Evolutionary conservation across 1,139 yeast genomes (phyloP).

Genomic region (Taphrina communis): DNA sequence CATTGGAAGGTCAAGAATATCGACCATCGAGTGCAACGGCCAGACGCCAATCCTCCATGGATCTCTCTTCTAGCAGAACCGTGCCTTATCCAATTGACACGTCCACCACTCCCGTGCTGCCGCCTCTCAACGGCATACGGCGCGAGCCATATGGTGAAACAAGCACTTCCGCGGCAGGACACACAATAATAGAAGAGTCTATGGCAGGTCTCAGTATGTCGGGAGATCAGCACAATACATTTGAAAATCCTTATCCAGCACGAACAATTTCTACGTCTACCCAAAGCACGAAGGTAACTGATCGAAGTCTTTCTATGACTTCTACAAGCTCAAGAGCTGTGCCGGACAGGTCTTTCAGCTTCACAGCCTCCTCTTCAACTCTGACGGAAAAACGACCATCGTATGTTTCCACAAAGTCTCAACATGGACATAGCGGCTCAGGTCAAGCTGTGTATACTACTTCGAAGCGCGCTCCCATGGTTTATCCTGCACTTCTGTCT

Average conservation of each 20-base stretch:
- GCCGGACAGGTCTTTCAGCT: constrained; percentile 32
- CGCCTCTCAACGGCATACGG: constrained; percentile 12
- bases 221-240: background rate
- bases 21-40: background rate
- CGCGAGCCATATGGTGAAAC: background rate
- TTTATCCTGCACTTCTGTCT: constrained; percentile 88
- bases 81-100: constrained; percentile 3
- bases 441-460: constrained; percentile 39
- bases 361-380: constrained; percentile 22
- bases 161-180: background rate
- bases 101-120: background rate
- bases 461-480: constrained; percentile 56
- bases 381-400: constrained; percentile 36
- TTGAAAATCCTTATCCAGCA: background rate
- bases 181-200: constrained; percentile 17
- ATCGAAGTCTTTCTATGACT: constrained; percentile 36
- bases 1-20: background rate
- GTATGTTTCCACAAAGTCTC: constrained; percentile 21
- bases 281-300: constrained; percentile 26
- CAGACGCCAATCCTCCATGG: background rate
- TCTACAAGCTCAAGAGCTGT: constrained; percentile 26
- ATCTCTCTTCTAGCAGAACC: background rate
- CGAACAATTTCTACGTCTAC: constrained; percentile 29
- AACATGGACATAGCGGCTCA: constrained; percentile 28
- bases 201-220: background rate